These are phyloP conservation scores for Rosa persica DNA, from an alignment of 306 rosid genomes.

Conservation along the genomic window DNA sequence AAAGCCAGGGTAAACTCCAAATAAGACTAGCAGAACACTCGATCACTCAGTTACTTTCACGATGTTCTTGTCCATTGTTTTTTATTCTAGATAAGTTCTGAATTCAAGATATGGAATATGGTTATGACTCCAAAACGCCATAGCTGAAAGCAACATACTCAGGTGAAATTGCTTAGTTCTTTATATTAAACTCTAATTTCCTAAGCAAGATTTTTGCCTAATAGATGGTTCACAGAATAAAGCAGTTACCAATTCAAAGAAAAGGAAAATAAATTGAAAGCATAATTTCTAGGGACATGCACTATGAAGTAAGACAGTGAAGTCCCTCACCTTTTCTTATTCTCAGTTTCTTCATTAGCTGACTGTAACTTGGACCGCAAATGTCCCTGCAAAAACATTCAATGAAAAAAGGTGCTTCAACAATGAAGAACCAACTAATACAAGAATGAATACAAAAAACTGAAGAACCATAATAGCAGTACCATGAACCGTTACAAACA, in stretches of 20 bases:
- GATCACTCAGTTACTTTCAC: neutral
- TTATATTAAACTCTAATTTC: neutral
- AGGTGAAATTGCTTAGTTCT: neutral
- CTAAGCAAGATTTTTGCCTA: neutral
- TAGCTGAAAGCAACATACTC: neutral
- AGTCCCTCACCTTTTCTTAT: constrained; percentile 61
- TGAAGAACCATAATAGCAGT: neutral
- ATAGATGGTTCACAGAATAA: neutral
- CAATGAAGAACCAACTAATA: neutral
- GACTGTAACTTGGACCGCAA: constrained; percentile 79
- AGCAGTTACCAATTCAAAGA: neutral
- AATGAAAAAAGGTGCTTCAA: neutral
- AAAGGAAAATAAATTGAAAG: neutral
- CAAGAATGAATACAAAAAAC: neutral
- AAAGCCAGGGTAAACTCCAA: neutral
- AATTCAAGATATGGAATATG: neutral
- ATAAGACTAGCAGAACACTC: constrained; percentile 1
- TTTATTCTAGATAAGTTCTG: neutral
- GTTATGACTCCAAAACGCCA: neutral
- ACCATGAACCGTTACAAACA: neutral
- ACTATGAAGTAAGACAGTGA: neutral
- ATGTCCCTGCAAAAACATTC: constrained; percentile 59
- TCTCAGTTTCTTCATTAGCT: constrained; percentile 76
- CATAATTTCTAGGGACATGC: neutral
- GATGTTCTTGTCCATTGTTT: neutral